These are phyloP conservation scores for Ampelomyces quisqualis DNA, from an alignment of 2,329 filamentous ascomycete genomes.

Conservation along the genomic window DNA sequence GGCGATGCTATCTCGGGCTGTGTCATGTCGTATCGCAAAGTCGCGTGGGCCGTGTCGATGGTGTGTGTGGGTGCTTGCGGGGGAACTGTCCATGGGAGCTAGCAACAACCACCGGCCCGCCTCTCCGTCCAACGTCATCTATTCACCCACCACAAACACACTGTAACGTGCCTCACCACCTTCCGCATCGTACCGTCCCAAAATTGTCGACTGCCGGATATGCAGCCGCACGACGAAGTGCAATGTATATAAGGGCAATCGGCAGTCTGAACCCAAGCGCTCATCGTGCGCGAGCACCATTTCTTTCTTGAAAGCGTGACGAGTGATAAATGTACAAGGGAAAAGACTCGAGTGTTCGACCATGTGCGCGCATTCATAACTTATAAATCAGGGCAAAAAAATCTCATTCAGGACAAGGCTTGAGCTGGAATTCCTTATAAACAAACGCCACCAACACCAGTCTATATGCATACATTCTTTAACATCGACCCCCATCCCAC, in stretches of 20 bases:
- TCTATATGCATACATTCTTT: conserved; percentile 1
- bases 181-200: not conserved
- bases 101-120: not conserved
- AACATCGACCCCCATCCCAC: not conserved
- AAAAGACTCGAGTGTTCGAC: not conserved
- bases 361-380: not conserved
- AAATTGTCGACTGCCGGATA: conserved; percentile 1
- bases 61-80: not conserved
- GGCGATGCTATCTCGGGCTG: conserved; percentile 12
- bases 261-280: too few relatives aligned
- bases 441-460: not conserved
- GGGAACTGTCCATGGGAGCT: not conserved
- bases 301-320: not conserved
- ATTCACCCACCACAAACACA: not conserved
- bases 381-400: not conserved
- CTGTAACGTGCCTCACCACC: not conserved
- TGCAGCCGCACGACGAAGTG: too few relatives aligned
- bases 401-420: not conserved
- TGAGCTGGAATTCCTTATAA: not conserved
- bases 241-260: too few relatives aligned
- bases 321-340: too few relatives aligned
- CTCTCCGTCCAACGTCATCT: not conserved
- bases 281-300: conserved; percentile 5
- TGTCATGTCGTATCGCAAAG: conserved; percentile 15
- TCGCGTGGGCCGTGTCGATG: not conserved